Percentiles rank a stretch among this genome's conserved stretches.
Evolutionary conservation across 75 land plant species (phyloP).

Genomic region (Sequoiadendron giganteum): DNA sequence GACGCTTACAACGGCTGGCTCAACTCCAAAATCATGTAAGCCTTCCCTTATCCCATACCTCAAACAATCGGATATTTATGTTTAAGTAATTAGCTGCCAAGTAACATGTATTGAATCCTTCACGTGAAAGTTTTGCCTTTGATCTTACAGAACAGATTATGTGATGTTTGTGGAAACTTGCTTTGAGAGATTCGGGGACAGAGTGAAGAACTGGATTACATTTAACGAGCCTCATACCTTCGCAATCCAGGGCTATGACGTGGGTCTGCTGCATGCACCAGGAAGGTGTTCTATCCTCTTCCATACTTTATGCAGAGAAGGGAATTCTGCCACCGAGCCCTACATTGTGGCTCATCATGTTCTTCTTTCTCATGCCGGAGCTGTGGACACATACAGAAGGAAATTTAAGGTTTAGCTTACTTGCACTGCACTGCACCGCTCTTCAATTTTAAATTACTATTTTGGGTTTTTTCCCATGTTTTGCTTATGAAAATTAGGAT

Average conservation of each 20-base stretch:
- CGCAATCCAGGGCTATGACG: conserved; percentile 66
- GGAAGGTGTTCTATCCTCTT: conserved; percentile 72
- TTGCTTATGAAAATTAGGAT: background rate
- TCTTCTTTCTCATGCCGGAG: conserved; percentile 65
- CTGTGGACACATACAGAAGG: conserved; percentile 57
- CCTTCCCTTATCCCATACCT: background rate
- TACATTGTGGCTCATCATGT: conserved; percentile 78
- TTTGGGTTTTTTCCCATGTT: too few species aligned
- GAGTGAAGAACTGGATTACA: conserved; percentile 90
- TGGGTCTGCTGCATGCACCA: conserved; percentile 66
- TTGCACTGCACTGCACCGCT: background rate
- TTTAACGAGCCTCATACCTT: conserved; percentile 89
- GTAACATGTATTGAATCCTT: background rate
- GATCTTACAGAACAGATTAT: conserved; percentile 52
- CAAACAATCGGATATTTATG: background rate
- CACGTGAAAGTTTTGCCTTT: background rate
- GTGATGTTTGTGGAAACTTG: conserved; percentile 68
- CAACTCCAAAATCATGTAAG: conserved; percentile 61
- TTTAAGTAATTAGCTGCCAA: background rate
- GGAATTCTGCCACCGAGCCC: conserved; percentile 78
- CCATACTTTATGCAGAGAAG: conserved; percentile 37
- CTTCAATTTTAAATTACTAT: too few species aligned
- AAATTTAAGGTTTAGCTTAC: conserved; percentile 53
- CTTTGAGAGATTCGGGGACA: conserved; percentile 74
- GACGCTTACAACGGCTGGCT: conserved; percentile 84